Evolutionary conservation across 2,329 filamentous ascomycete genomes (phyloP).

Genomic region (Pestalotiopsis sp.): DNA sequence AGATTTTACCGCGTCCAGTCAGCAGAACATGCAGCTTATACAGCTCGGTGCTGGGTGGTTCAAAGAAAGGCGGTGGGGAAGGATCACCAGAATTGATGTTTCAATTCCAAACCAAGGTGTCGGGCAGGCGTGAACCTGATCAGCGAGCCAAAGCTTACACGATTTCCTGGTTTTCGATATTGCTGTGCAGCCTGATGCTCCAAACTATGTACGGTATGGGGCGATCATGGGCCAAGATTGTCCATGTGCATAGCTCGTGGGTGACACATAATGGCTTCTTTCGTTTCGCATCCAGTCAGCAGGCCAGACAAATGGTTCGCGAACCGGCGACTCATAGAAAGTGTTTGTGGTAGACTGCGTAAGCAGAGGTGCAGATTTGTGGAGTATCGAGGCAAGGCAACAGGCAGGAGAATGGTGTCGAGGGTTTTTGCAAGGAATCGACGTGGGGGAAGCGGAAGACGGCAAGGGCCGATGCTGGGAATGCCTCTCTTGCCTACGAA

Average conservation of each 20-base stretch:
- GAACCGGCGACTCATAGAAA: constrained; percentile 18
- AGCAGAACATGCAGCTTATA: neutral
- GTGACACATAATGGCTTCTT: neutral
- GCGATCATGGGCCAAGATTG: neutral
- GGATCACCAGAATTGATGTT: neutral
- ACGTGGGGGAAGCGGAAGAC: neutral
- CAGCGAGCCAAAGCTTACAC: neutral
- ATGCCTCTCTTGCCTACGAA: neutral
- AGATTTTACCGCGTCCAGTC: neutral
- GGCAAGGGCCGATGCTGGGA: neutral
- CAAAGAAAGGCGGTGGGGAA: neutral
- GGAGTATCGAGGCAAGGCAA: neutral
- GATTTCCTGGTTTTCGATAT: neutral
- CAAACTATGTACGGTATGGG: neutral
- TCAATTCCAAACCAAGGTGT: neutral
- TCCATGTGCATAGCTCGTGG: neutral
- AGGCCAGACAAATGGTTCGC: constrained; percentile 17
- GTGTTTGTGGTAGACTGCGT: neutral
- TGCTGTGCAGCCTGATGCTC: neutral
- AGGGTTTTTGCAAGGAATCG: neutral
- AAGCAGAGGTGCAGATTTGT: neutral
- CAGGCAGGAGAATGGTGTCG: neutral
- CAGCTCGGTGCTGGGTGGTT: neutral
- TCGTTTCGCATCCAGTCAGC: neutral
- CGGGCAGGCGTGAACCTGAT: neutral